These are phyloP conservation scores for Pittosporum tobira DNA, from an alignment of 129 eudicot genomes.

Conservation along the genomic window DNA sequence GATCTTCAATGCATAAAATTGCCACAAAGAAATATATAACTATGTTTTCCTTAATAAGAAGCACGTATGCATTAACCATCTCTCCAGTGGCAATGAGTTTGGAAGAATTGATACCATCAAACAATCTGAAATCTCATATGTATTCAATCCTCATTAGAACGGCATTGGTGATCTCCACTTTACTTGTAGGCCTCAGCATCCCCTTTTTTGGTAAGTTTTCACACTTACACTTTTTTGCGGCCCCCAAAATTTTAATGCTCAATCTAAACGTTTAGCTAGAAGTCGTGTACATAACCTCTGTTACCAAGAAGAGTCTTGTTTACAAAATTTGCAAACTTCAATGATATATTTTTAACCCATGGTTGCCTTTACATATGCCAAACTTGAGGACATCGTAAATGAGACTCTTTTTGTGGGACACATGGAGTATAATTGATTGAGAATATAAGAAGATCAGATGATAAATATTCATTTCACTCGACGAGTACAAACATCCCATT, in stretches of 20 bases:
- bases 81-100: slow-evolving; percentile 94
- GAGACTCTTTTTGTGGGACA: no score
- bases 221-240: not conserved
- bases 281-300: not conserved
- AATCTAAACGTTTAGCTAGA: not conserved
- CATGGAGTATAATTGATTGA: not conserved
- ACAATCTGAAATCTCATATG: slow-evolving; percentile 31
- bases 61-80: slow-evolving; percentile 78
- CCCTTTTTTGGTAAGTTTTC: slow-evolving; percentile 74
- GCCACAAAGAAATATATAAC: not conserved
- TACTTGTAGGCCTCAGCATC: slow-evolving; percentile 58
- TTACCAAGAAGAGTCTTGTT: no score
- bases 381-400: no score
- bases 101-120: slow-evolving; percentile 79
- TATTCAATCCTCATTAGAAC: slow-evolving; percentile 75
- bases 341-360: no score
- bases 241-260: not conserved
- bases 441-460: not conserved
- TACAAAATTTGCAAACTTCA: no score
- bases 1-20: not conserved
- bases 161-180: slow-evolving; percentile 63
- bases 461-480: not conserved
- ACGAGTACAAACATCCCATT: not conserved
- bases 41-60: slow-evolving; percentile 38
- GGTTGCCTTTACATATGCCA: no score